phyloP scores from a whole-genome alignment of 2,329 filamentous ascomycete species.

The Lachnellula suecica region DNA sequence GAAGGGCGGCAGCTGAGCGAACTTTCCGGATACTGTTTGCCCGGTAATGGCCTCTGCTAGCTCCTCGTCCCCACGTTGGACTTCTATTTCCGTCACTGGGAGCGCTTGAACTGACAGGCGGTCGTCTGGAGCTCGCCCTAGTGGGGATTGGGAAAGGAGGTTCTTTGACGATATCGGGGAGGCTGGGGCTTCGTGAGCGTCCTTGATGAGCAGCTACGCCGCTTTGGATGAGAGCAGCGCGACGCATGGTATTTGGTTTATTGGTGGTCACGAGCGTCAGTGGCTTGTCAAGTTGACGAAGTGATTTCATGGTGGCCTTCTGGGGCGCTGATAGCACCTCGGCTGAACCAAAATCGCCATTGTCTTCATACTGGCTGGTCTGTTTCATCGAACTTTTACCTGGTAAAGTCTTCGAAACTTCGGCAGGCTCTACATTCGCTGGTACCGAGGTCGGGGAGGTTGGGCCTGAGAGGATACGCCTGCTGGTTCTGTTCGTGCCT shows the following conservation, averaged over 20 bases:
- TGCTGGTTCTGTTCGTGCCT: slow-evolving; percentile 15
- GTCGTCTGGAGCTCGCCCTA: slow-evolving; percentile 80
- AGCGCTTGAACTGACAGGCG: slow-evolving; percentile 62
- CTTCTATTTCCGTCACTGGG: slow-evolving; percentile 73
- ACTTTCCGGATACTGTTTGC: slow-evolving; percentile 74
- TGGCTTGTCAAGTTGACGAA: slow-evolving; percentile 32
- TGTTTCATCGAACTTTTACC: slow-evolving; percentile 16
- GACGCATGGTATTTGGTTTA: slow-evolving; percentile 61
- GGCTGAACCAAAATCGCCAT: slow-evolving; percentile 20
- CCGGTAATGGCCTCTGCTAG: slow-evolving; percentile 49
- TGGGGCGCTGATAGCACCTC: slow-evolving; percentile 20
- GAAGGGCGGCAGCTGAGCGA: slow-evolving; percentile 76
- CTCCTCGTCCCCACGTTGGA: slow-evolving; percentile 64
- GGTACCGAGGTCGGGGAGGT: slow-evolving; percentile 30
- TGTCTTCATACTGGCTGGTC: slow-evolving; percentile 15
- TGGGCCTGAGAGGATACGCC: slow-evolving; percentile 19
- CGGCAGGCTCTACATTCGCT: slow-evolving; percentile 24
- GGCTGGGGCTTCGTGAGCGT: slow-evolving; percentile 64
- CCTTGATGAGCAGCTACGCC: slow-evolving; percentile 69
- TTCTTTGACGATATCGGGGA: slow-evolving; percentile 53
- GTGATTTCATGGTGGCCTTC: slow-evolving; percentile 17
- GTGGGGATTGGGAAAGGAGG: slow-evolving; percentile 93
- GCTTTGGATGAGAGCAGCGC: slow-evolving; percentile 77
- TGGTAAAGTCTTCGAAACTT: slow-evolving; percentile 16
- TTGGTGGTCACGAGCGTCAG: slow-evolving; percentile 28